Conservation (phyloP, 2,329 filamentous ascomycete species). For the Rhytidhysteron rufulum region DNA sequence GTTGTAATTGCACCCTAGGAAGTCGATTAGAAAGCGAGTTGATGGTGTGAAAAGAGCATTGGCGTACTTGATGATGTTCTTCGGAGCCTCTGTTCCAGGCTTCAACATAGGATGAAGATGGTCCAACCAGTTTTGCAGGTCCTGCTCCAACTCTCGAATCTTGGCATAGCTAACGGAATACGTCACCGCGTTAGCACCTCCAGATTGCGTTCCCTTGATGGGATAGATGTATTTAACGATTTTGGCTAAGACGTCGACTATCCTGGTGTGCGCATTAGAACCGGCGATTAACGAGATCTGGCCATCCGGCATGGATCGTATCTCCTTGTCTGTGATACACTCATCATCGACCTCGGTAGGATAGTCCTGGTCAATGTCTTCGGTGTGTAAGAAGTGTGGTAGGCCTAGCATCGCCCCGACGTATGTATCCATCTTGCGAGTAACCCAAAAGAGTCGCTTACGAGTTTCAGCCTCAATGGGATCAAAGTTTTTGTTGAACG, state of each 20-base stretch:
- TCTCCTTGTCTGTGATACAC: conserved; percentile 47
- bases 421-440: conserved; percentile 51
- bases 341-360: conserved; percentile 48
- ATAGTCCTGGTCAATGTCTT: conserved; percentile 48
- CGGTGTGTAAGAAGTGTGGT: conserved; percentile 46
- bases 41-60: background rate
- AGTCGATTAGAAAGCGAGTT: conserved; percentile 9
- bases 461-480: conserved; percentile 48
- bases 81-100: conserved; percentile 71
- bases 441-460: conserved; percentile 51
- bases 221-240: conserved; percentile 63
- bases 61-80: conserved; percentile 70
- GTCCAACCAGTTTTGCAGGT: conserved; percentile 61
- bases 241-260: conserved; percentile 57
- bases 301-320: conserved; percentile 53
- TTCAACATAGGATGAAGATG: conserved; percentile 71
- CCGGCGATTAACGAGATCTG: conserved; percentile 56
- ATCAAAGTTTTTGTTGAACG: conserved; percentile 43
- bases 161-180: conserved; percentile 62
- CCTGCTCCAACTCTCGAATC: conserved; percentile 61
- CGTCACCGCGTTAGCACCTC: conserved; percentile 41
- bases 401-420: conserved; percentile 49
- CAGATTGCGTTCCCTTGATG: conserved; percentile 48
- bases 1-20: conserved; percentile 63
- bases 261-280: conserved; percentile 57